Evolutionary conservation across 2,329 filamentous ascomycete species (phyloP), one percentile per base, ranked within the genome.

Genomic region (Scedosporium aurantiacum): DNA sequence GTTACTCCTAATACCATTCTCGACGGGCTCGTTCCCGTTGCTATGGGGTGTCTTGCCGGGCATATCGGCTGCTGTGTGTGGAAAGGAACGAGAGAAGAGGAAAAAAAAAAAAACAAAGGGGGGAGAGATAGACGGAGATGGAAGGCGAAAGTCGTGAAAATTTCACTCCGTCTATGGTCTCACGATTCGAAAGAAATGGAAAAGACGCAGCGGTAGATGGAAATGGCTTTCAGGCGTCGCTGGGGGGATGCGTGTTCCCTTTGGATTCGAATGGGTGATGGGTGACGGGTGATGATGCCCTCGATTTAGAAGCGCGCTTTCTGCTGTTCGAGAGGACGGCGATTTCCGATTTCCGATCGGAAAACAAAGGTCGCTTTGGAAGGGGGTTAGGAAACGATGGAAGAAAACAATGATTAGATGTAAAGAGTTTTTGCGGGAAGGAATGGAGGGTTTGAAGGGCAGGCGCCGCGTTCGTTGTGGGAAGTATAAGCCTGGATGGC

Each of bases 41-140:
- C 81, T 83, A 75, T 87, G 85, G 70, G 86, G 85, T 70, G 87
- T 87, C 74, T 89, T 88, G 74, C 87, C 83, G 68, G 85, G 86
- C 86, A 90, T 90, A 32, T 58, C 57, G 54, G 40, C 41, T 4
- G 27, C 28, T 18, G 16, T 37, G 27, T 57, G 27, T 23, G 18
- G 43, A 5, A 27, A 54, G 50, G 50, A 54, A 37, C 32, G 32
- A 21, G 47, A 52, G 18, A 25, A 25, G 47, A 52, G 23, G 18
- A 40, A 28, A 41, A 52, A 40, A 28, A 41, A 57, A 12, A 57
- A 37, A 21, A 57, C 18, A 56, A 56, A 56, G 16, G 23, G 54
- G 50, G 50, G 50, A 25, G 23, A 18, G 18, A 18, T 14, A 27
- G 50, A 54, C 50, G 23, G 50, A 54, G 50, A 54, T 54, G 50